A percentile compares a stretch with the other conserved stretches of the same genome.
Conservation (phyloP, 768 basidiomycete genomes). For the Suillus occidentalis region DNA sequence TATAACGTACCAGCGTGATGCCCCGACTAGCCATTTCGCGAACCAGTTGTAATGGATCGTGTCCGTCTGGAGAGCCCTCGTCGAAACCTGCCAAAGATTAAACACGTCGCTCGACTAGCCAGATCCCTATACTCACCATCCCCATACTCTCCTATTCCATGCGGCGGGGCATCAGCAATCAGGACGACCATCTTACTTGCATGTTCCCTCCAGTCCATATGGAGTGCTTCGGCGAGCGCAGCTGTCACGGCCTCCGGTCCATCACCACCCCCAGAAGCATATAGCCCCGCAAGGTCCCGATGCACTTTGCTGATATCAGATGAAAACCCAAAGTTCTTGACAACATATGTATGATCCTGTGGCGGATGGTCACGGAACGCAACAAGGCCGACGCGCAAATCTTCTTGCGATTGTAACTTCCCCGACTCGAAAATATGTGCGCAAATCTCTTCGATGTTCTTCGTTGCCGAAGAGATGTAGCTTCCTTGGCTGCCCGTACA, state of each 20-base stretch:
- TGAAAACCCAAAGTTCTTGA: conserved; percentile 92
- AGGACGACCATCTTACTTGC: conserved; percentile 96
- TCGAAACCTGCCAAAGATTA: conserved; percentile 66
- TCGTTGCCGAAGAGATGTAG: conserved; percentile 91
- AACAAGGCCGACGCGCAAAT: conserved; percentile 88
- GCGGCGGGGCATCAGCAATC: conserved; percentile 96
- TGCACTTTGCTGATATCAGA: conserved; percentile 89
- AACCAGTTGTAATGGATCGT: conserved; percentile 86
- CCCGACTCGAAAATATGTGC: conserved; percentile 94
- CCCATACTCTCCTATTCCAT: conserved; percentile 96
- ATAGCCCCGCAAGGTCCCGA: conserved; percentile 76
- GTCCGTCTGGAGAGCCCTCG: conserved; percentile 90
- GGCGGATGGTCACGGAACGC: conserved; percentile 97
- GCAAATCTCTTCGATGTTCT: conserved; percentile 95
- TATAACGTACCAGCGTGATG: conserved; percentile 70
- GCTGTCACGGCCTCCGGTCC: conserved; percentile 98
- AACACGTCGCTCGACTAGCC: conserved; percentile 2
- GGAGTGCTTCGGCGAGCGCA: conserved; percentile 80
- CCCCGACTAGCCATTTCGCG: conserved; percentile 89
- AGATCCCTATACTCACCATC: conserved; percentile 60
- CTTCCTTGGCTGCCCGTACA: conserved; percentile 91
- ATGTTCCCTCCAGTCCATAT: conserved; percentile 86
- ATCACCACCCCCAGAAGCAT: conserved; percentile 90
- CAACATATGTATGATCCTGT: conserved; percentile 93
- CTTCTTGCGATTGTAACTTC: conserved; percentile 81